Conservation (phyloP, 768 basidiomycete species). For the Mycena amicta region DNA sequence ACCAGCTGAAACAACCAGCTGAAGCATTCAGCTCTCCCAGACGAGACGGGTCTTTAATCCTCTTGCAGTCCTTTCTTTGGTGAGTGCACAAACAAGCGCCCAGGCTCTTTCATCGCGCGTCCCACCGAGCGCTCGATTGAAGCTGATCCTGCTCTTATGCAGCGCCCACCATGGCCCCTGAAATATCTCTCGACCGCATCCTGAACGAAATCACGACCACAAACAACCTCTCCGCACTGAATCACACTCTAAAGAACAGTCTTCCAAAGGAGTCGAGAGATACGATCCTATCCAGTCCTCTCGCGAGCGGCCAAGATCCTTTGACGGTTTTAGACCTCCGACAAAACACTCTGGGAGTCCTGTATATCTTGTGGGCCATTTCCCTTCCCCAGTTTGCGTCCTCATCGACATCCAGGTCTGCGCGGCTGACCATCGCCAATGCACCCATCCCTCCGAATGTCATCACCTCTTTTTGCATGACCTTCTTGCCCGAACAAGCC, state of each 20-base stretch:
- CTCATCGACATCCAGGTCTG: too few species aligned
- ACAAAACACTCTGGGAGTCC: conserved; percentile 61
- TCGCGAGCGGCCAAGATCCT: conserved; percentile 70
- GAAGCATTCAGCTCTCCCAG: too few species aligned
- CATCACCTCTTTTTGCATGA: conserved; percentile 59
- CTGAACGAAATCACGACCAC: conserved; percentile 50
- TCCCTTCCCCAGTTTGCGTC: not conserved
- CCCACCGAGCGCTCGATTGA: too few species aligned
- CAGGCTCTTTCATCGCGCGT: too few species aligned
- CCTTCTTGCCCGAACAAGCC: conserved; percentile 66
- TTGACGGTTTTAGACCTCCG: conserved; percentile 56
- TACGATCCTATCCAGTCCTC: conserved; percentile 51
- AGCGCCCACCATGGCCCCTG: conserved; percentile 27
- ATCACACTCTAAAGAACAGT: conserved; percentile 46
- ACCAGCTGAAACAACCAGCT: too few species aligned
- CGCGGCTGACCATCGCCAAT: conserved; percentile 49
- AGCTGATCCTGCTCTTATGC: not conserved
- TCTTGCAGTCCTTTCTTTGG: too few species aligned
- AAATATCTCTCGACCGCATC: conserved; percentile 40
- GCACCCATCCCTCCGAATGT: conserved; percentile 43
- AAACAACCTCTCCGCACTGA: conserved; percentile 38
- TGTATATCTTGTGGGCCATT: conserved; percentile 60
- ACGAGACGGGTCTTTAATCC: too few species aligned
- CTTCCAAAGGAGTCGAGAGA: conserved; percentile 63
- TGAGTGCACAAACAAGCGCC: too few species aligned